Evolutionary conservation across 345 rosid species (phyloP).

Genomic region (Capsella bursapastoris): DNA sequence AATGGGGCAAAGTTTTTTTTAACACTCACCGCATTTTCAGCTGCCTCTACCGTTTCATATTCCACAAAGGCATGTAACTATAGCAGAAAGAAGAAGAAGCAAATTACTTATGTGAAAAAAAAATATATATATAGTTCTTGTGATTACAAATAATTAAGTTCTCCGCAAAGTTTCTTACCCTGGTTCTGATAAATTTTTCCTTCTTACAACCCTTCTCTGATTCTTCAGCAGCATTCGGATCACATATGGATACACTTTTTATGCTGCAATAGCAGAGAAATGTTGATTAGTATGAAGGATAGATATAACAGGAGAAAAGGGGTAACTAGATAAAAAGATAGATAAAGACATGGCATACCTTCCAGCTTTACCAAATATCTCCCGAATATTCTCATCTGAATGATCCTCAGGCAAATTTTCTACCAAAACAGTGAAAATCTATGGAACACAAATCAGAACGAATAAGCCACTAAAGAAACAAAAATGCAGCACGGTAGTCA

Average conservation of each 20-base stretch:
- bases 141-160: conserved; percentile 16
- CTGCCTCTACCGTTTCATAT: conserved; percentile 79
- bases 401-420: conserved; percentile 94
- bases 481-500: conserved; percentile 6
- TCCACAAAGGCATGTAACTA: conserved; percentile 90
- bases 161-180: conserved; percentile 52
- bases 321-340: neutral
- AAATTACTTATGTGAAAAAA: conserved; percentile 13
- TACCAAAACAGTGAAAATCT: conserved; percentile 86
- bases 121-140: neutral
- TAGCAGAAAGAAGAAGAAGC: conserved; percentile 35
- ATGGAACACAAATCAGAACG: conserved; percentile 43
- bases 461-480: neutral
- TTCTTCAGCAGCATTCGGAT: conserved; percentile 67
- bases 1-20: neutral
- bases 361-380: conserved; percentile 78
- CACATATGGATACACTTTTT: conserved; percentile 56
- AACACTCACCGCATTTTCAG: conserved; percentile 86
- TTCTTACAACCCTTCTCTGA: conserved; percentile 59
- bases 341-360: conserved; percentile 50
- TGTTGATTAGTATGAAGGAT: conserved; percentile 6
- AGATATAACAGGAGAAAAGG: neutral
- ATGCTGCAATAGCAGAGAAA: conserved; percentile 51
- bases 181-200: conserved; percentile 57
- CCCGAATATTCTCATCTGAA: conserved; percentile 66